phyloP scores from a whole-genome alignment of 805 yeast species.

The Phaffomyces thermotolerans region DNA sequence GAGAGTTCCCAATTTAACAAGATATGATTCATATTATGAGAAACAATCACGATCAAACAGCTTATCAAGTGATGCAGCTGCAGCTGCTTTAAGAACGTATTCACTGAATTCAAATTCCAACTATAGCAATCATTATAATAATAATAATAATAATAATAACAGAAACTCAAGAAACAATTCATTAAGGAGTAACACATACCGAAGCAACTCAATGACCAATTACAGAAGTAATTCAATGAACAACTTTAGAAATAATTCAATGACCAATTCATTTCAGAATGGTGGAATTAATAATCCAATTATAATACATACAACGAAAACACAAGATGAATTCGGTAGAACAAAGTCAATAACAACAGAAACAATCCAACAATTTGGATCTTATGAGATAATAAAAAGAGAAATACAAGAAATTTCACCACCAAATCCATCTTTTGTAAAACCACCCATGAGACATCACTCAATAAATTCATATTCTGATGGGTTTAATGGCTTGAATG shows the following conservation, averaged over 20 bases:
- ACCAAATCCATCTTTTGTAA: background rate
- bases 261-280: slow-evolving; percentile 4
- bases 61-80: slow-evolving; percentile 8
- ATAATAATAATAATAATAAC: no score
- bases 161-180: slow-evolving; percentile 1
- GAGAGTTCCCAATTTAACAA: slow-evolving; percentile 4
- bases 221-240: no score
- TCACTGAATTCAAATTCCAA: background rate
- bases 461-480: slow-evolving; percentile 15
- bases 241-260: background rate
- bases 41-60: slow-evolving; percentile 4
- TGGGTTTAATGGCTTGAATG: slow-evolving; percentile 9
- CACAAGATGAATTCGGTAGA: slow-evolving; percentile 43
- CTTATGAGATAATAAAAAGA: slow-evolving; percentile 41
- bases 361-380: slow-evolving; percentile 42
- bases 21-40: slow-evolving; percentile 6
- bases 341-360: slow-evolving; percentile 50
- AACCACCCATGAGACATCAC: background rate
- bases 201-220: background rate
- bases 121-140: background rate
- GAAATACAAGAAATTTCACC: slow-evolving; percentile 29
- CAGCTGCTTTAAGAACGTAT: slow-evolving; percentile 7
- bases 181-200: background rate
- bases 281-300: slow-evolving; percentile 16
- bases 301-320: slow-evolving; percentile 43